Percentiles rank a stretch among this genome's conserved stretches.
These are phyloP conservation scores for Trichoderma atrobrunneum DNA, from an alignment of 2,329 filamentous ascomycete genomes.

Conservation along the genomic window DNA sequence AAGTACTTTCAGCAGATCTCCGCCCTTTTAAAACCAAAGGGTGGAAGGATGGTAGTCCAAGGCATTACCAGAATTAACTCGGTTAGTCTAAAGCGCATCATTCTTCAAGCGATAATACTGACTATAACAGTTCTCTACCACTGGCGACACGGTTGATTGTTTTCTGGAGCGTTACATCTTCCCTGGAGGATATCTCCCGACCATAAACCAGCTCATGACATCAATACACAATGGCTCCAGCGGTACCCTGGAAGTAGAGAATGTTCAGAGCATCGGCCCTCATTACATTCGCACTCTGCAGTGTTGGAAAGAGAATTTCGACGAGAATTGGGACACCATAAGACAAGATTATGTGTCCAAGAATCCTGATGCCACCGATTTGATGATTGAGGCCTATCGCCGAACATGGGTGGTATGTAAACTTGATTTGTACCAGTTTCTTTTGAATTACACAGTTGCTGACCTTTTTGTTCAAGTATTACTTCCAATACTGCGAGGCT, in stretches of 20 bases:
- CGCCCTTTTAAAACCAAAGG: slow-evolving; percentile 59
- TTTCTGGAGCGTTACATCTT: slow-evolving; percentile 58
- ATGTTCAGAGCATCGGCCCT: slow-evolving; percentile 67
- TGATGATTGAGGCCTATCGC: slow-evolving; percentile 63
- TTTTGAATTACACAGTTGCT: neutral
- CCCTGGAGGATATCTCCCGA: slow-evolving; percentile 68
- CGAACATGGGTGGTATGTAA: slow-evolving; percentile 63
- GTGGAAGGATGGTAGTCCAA: slow-evolving; percentile 67
- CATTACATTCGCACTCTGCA: slow-evolving; percentile 69
- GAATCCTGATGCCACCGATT: slow-evolving; percentile 57
- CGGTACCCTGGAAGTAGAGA: slow-evolving; percentile 62
- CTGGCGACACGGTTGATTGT: neutral
- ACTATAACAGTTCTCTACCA: neutral
- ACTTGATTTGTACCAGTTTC: neutral
- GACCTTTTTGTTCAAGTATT: neutral
- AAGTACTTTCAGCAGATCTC: slow-evolving; percentile 66
- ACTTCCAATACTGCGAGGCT: slow-evolving; percentile 17
- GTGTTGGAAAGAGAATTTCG: slow-evolving; percentile 65
- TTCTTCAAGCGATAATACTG: neutral
- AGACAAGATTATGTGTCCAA: slow-evolving; percentile 53
- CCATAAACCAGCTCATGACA: slow-evolving; percentile 54
- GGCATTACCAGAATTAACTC: slow-evolving; percentile 61
- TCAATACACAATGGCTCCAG: slow-evolving; percentile 59
- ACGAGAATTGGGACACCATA: slow-evolving; percentile 30
- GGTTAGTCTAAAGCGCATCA: neutral